Evolutionary conservation across 2,329 filamentous ascomycete genomes (phyloP), one percentile per base, ranked within the genome.

Genomic region (Elsinoe batatas): DNA sequence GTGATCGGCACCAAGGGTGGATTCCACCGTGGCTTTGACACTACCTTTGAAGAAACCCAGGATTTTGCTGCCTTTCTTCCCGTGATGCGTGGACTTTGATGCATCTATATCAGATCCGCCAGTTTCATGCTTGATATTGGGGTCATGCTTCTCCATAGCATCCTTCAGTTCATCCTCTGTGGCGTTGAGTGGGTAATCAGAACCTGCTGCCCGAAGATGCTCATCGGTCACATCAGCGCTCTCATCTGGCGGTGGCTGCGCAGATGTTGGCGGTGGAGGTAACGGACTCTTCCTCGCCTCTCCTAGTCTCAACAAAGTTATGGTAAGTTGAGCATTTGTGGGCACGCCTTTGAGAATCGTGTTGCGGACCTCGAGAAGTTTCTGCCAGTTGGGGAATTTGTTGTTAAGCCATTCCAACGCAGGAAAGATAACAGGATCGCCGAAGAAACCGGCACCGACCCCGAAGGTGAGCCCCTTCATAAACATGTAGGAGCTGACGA

Each of bases 301-400:
- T 38, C 88, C 88, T 30, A 91, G 82, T 4, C 89, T 85, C 10
- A 94, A 80, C 1, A 94, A 76, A 0, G 88, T 94, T 26, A 94
- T 73, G 0, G 88, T 83, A 15, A 94, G 79, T 65, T 95, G 89
- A 3, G 88, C 87, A 65, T 94, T 93, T 1, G 88, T 95, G 0
- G 89, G 89, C 0, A 93, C 83, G 2, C 88, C 87, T 65, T 86
- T 88, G 51, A 95, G 79, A 1, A 93, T 67, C 0, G 85, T 88
- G 60, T 89, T 89, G 58, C 85, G 79, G 18, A 56, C 10, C 63
- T 90, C 83, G 13, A 91, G 74, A 5, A 88, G 74, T 61, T 85
- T 87, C 63, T 87, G 77, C 88, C 88, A 93, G 61, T 83, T 73
- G 0, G 87, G 87, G 61, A 83, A 76, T 43, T 74, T 75, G 12